Evolutionary conservation across 805 yeast species (phyloP), one percentile per base, ranked within the genome.

Genomic region (Metschnikowia cerradonensis): DNA sequence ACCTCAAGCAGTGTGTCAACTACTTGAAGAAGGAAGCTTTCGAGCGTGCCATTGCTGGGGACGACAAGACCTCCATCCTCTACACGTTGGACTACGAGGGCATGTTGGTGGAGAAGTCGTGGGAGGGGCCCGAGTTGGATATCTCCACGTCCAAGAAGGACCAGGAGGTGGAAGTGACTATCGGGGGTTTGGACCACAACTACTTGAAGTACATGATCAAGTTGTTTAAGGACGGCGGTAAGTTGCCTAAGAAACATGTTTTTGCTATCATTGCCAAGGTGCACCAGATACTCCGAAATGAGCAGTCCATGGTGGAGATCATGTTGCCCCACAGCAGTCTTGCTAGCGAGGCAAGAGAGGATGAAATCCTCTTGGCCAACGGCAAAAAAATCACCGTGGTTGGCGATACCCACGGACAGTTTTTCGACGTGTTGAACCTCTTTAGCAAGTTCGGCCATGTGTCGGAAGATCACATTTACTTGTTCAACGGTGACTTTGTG

Each of bases 381-480:
- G 70, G 75, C 62, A 67, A 73, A 49, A 79, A 72, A 52, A 75
- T 92, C 43, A 89, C 97, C 0, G 88, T 94, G 8, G 94, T 96
- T 59, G 99, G 99, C 58, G 99, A 94, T 67, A 92, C 97, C 0
- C 99, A 94, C 67, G 99, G 99, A 38, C 99, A 94, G 69, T 90
- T 87, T 65, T 92, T 80, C 62, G 99, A 94, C 65, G 83, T 94
- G 47, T 69, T 92, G 61, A 86, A 90, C 64, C 77, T 94, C 48
- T 92, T 94, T 67, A 67, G 77, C 33, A 76, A 65, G 41, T 91
- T 83, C 63, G 98, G 98, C 14, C 69, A 75, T 59, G 95, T 92
- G 0, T 63, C 75, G 3, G 72, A 76, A 2, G 67, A 71, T 3
- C 97, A 91, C 65, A 77, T 83, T 4, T 94, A 88, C 64, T 69